Percentiles rank a stretch among this genome's conserved stretches.
These are phyloP conservation scores for Yarrowia sp. DNA, from an alignment of 805 yeast genomes.

Conservation along the genomic window DNA sequence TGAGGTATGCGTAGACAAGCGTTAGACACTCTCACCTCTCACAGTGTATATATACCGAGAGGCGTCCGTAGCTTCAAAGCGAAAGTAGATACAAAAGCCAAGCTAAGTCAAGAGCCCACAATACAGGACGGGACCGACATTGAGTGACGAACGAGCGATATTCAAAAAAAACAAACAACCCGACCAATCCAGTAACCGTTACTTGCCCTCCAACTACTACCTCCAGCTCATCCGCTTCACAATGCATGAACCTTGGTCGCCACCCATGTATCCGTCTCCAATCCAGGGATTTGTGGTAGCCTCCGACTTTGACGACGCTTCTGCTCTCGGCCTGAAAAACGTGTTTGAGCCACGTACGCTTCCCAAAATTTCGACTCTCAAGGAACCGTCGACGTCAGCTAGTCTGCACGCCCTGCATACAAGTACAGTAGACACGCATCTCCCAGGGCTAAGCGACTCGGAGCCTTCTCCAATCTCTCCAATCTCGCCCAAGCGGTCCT, in stretches of 20 bases:
- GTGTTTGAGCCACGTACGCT: conserved; percentile 18
- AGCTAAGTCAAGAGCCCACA: no score
- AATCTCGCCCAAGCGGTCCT: conserved; percentile 7
- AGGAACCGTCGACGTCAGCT: neutral
- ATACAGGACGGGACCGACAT: no score
- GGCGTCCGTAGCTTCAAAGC: neutral
- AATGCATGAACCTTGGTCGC: conserved; percentile 38
- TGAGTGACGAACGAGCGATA: no score
- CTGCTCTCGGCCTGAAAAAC: conserved; percentile 13
- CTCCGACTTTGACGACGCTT: conserved; percentile 11
- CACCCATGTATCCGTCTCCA: conserved; percentile 23
- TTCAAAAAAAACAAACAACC: no score
- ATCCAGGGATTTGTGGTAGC: conserved; percentile 21
- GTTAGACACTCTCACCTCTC: neutral
- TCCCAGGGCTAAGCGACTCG: neutral
- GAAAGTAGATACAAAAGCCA: neutral
- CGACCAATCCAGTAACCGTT: no score
- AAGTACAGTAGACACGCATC: conserved; percentile 6
- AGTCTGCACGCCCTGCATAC: conserved; percentile 32
- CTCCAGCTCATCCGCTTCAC: conserved; percentile 5
- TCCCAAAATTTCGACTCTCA: neutral
- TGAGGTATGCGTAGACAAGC: conserved; percentile 6
- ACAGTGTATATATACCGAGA: neutral
- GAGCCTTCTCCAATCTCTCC: conserved; percentile 4
- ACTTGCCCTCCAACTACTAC: no score